Conservation (phyloP, 2,329 filamentous ascomycete species). For the Colletotrichum kahawae region DNA sequence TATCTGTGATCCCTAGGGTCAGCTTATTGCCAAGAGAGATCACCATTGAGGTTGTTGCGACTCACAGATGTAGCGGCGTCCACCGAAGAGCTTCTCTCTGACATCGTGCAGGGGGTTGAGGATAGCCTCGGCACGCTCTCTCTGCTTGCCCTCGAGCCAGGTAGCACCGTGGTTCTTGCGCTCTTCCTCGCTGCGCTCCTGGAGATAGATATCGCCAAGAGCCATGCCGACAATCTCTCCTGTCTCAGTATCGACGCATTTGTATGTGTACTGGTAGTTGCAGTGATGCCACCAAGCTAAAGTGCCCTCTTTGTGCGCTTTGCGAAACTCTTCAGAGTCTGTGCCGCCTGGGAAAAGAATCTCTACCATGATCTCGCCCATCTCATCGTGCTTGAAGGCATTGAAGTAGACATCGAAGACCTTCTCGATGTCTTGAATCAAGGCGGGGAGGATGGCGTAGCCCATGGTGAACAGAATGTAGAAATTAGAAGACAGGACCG, state of each 20-base stretch:
- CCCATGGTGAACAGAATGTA: constrained; percentile 32
- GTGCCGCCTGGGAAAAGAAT: constrained; percentile 44
- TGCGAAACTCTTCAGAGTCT: constrained; percentile 42
- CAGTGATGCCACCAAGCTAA: constrained; percentile 42
- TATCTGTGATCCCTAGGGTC: constrained; percentile 29
- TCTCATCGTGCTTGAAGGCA: constrained; percentile 44
- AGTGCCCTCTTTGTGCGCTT: constrained; percentile 46
- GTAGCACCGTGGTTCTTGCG: constrained; percentile 47
- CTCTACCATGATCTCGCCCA: constrained; percentile 44
- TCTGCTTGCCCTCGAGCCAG: constrained; percentile 49
- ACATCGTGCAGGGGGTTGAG: constrained; percentile 45
- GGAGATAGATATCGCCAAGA: constrained; percentile 47
- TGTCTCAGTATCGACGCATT: constrained; percentile 49
- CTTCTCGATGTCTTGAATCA: constrained; percentile 49
- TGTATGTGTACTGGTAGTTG: constrained; percentile 49
- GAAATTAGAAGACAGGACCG: not conserved
- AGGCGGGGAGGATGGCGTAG: constrained; percentile 47
- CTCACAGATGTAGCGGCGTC: constrained; percentile 46
- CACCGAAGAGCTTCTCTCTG: constrained; percentile 44
- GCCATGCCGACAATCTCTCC: constrained; percentile 52
- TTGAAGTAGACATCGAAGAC: constrained; percentile 53
- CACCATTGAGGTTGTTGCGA: not conserved
- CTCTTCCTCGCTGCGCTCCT: constrained; percentile 42
- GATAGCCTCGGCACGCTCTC: constrained; percentile 46
- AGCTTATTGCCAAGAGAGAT: not conserved